Evolutionary conservation across 495 filamentous ascomycete species (phyloP).

Genomic region (Aspergillus haitiensis): DNA sequence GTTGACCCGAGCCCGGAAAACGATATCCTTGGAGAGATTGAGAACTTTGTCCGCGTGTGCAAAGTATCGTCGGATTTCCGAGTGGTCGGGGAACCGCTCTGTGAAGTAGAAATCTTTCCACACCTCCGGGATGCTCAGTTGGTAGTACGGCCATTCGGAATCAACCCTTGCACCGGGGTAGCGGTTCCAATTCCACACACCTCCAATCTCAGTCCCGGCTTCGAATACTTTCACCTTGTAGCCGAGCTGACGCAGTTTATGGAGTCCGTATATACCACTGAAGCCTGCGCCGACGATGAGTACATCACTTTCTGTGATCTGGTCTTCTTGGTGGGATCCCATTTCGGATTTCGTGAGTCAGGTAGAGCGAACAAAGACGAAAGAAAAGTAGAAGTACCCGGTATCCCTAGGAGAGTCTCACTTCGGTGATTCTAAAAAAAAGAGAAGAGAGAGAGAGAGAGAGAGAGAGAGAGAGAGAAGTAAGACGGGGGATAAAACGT

Average conservation of each 20-base stretch:
- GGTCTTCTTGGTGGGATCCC: not conserved
- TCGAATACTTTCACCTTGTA: conserved; percentile 45
- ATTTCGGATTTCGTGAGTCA: not conserved
- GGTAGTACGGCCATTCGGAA: conserved; percentile 51
- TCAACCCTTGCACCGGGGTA: conserved; percentile 56
- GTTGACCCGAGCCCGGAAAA: conserved; percentile 51
- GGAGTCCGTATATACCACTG: conserved; percentile 35
- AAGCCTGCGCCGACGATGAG: conserved; percentile 33
- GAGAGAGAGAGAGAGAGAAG: not conserved
- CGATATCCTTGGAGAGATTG: conserved; percentile 51
- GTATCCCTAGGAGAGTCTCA: not conserved
- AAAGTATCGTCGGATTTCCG: conserved; percentile 56
- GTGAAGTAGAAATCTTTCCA: conserved; percentile 55
- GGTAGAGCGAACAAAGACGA: not conserved
- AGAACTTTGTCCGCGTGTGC: conserved; percentile 53
- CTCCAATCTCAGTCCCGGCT: conserved; percentile 46
- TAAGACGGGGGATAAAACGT: no score
- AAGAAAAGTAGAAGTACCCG: conserved; percentile 1
- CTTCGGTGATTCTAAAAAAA: not conserved
- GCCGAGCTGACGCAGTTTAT: conserved; percentile 38
- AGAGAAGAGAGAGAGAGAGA: not conserved
- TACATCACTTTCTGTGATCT: conserved; percentile 8
- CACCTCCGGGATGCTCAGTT: conserved; percentile 50
- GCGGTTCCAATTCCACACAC: conserved; percentile 55
- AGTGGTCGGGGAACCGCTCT: conserved; percentile 49